Base-by-base conservation (phyloP, 768 basidiomycete species). In the Cystobasidium tubakii region DNA sequence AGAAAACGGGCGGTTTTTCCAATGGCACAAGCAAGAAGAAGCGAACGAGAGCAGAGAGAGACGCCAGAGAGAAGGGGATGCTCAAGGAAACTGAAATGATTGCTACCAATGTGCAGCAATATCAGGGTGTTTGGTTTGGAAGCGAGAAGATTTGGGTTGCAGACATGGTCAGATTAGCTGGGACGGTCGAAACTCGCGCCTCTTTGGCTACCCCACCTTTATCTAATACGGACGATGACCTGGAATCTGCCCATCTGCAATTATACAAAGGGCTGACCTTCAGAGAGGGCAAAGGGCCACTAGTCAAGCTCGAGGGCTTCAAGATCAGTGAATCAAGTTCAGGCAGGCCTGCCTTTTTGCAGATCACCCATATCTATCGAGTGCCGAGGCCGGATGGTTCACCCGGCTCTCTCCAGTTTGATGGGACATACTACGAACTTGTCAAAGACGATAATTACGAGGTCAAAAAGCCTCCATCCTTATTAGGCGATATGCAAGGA, bases 121-220 rank as follows among this genome's bases (percentile, higher is more conserved):
- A 74, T 66, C 73, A 74, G 54, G 73, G 73, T 33, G 19, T 74
- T n/a, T 74, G 46, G 60, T 54, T 66, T 21, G 73, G 73, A 13
- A 53, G n/a, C 9, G 73, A 74, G 53, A 65, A 54, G 36, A 66
- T 74, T 43, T 74, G 73, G 73, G 42, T 54, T 27, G 73, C 66
- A 4, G 73, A 74, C 2, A 23, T 74, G 43, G 73, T 74, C 13
- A 42, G 73, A 19, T 39, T 74, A 65, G 39, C 34, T 4, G 60
- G 34, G 15, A 62, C 82, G 83, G 82, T 44, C 53, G 64, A 46
- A 76, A 31, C 62, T 6, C 33, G 9, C 3, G 46, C 12, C 21
- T n/a, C 46, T 50, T 50, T 19, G n/a, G 21, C 7, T 15, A 4
- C 46, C 7, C n/a, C 7, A 21, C n/a, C 46, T 50, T 3, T 17